Base-by-base conservation (phyloP, 805 yeast genomes). In the Starmerella gropengiesseri region DNA sequence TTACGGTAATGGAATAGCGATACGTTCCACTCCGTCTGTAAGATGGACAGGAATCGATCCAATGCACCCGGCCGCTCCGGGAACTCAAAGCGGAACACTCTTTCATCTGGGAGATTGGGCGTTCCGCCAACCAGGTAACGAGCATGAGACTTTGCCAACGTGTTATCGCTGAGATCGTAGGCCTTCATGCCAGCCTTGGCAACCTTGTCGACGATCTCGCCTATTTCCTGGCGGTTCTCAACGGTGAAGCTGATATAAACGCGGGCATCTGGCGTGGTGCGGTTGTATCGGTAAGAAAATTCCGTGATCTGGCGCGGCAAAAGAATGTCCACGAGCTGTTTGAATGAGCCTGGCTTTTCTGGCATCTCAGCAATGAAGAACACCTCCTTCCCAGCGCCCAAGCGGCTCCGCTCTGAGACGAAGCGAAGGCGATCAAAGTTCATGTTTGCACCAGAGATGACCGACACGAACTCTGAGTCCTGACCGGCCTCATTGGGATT, bases 321-420 rank as follows among this genome's bases (percentile, higher is more conserved):
- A 34, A 91, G 77, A 33, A 83, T 70, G 29, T 70, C 68, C 56
- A 85, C 94, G 48, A 91, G 70, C 52, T 75, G 73, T 41, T 74
- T 70, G 65, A 91, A 91, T 43, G 93, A 81, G 22, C 97, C 98
- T 16, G 96, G 95, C 34, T 68, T 64, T 61, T 91, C 98, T 19
- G 97, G 96, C 50, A 91, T 85, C 33, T 85, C 78, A 14, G 87
- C 85, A 36, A 82, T 75, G 70, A 91, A 69, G 56, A 93, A 89
- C 6, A 85, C 94, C 66, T 91, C 99, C 54, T 80, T 83, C 43
- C 97, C 98, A 61, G 89, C 97, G 65, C 98, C 99, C n/a, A 91
- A 71, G 40, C 84, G 93, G 12, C 98, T 96, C 63, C 99, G 79
- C 63, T 91, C 99, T 45, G 94, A 76, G 17, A 91, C 96, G 62